Base-by-base conservation (phyloP, 2,329 filamentous ascomycete genomes). In the Botrytis tulipae region DNA sequence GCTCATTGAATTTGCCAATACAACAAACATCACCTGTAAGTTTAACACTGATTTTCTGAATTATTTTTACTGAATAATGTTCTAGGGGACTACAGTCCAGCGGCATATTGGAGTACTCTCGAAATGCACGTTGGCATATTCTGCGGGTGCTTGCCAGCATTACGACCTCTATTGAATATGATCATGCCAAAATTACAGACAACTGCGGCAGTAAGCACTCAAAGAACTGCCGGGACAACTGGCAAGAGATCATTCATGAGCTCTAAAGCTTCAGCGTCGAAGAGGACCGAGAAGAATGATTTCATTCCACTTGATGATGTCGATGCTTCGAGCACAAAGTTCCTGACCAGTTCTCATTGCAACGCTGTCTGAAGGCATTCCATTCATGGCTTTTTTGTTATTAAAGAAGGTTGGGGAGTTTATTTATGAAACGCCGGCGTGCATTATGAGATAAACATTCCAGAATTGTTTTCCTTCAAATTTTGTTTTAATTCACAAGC, bases 81-180 rank as follows among this genome's bases (percentile, higher is more conserved):
- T 18, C 46, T 60, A 70, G 37, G 37, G 40, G 67, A 70, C 29
- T 60, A 60, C 18, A 51, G 57, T 60, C 40, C 37, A 10, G 54
- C 51, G 18, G 67, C 37, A 46, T 59, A 60, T 42, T 70, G 51
- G 35, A 70, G 67, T 29, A 70, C 67, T 32, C 51, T 70, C 29
- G 67, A 70, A 35, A 37, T 70, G 22, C 67, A 70, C 18, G 67
- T 60, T 32, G 67, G 51, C 37, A 70, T 70, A 35, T 25, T 46
- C 44, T 70, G 37, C 51, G 67, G 67, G 12, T 70, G 67, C 42
- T 25, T 70, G 5, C 67, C 51, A 32, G 51, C 67, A 40, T 44
- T 60, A 16, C 18, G 40, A 32, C 67, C 67, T 29, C 54, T 70
- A 7, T 22, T 70, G 25, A 60, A 46, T 22, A 4, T 59, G 37